Evolutionary conservation across 768 basidiomycete species (phyloP).

Genomic region (Multifurca ochricompacta): DNA sequence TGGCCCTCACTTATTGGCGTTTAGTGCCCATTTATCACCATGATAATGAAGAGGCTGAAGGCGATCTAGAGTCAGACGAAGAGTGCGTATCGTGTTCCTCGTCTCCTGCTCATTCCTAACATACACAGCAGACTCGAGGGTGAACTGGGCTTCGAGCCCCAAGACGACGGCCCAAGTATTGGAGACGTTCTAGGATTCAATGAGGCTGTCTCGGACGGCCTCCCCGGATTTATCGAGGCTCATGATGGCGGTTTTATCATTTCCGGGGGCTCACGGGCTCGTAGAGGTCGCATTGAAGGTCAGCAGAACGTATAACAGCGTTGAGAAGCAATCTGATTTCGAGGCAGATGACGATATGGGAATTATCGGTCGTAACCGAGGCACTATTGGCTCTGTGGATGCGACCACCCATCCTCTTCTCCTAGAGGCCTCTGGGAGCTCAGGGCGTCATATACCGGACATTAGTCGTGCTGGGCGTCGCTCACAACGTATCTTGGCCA

Average conservation of each 20-base stretch:
- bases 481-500: constrained; percentile 42
- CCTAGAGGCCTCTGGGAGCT: constrained; percentile 46
- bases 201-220: constrained; percentile 15
- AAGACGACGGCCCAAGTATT: constrained; percentile 23
- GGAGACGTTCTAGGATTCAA: constrained; percentile 20
- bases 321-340: neutral
- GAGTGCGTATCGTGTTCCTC: constrained; percentile 35
- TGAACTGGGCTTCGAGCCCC: constrained; percentile 28
- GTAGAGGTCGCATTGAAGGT: constrained; percentile 19
- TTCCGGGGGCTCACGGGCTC: constrained; percentile 15
- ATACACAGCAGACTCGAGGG: constrained; percentile 25
- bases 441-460: constrained; percentile 37
- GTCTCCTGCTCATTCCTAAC: neutral
- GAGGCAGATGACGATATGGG: constrained; percentile 45
- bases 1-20: neutral
- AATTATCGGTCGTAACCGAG: constrained; percentile 57
- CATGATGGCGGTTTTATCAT: constrained; percentile 18
- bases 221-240: constrained; percentile 22
- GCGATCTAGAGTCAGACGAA: constrained; percentile 57
- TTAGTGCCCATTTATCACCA: constrained; percentile 34
- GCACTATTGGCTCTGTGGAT: constrained; percentile 47
- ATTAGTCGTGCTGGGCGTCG: constrained; percentile 33
- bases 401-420: constrained; percentile 78
- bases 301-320: neutral
- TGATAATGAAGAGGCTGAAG: constrained; percentile 53